phyloP scores from a whole-genome alignment of 176 grass and related monocot species.

The Triticum monococcum region DNA sequence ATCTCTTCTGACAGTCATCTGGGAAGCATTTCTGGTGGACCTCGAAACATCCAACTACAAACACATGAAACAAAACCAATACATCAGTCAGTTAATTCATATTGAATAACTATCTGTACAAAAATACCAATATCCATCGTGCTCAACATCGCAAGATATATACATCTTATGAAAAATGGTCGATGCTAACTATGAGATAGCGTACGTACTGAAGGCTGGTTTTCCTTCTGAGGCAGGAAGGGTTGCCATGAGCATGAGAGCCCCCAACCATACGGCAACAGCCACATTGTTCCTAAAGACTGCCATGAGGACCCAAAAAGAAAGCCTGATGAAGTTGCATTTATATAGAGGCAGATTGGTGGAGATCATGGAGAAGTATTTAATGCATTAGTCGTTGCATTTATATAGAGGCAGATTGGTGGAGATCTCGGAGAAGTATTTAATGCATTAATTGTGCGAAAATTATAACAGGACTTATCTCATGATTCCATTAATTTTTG shows the following conservation, averaged over 20 bases:
- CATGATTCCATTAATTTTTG: too few species aligned
- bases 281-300: neutral
- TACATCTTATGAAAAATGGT: neutral
- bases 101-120: too few species aligned
- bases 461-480: too few species aligned
- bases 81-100: too few species aligned
- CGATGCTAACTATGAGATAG: neutral
- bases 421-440: too few species aligned
- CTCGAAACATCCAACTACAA: neutral
- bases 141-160: neutral
- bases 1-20: neutral
- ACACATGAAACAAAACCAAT: neutral
- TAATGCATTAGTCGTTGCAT: too few species aligned
- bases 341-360: too few species aligned
- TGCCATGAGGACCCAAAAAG: neutral
- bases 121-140: neutral
- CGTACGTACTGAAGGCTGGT: neutral
- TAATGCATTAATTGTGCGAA: too few species aligned
- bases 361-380: too few species aligned
- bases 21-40: constrained; percentile 1
- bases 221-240: neutral
- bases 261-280: neutral
- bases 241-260: neutral
- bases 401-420: too few species aligned
- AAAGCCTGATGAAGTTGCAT: too few species aligned